A percentile compares a stretch with the other conserved stretches of the same genome.
Conservation (phyloP, 1,284 basidiomycete genomes). For the Melanopsichium pennsylvanicum region DNA sequence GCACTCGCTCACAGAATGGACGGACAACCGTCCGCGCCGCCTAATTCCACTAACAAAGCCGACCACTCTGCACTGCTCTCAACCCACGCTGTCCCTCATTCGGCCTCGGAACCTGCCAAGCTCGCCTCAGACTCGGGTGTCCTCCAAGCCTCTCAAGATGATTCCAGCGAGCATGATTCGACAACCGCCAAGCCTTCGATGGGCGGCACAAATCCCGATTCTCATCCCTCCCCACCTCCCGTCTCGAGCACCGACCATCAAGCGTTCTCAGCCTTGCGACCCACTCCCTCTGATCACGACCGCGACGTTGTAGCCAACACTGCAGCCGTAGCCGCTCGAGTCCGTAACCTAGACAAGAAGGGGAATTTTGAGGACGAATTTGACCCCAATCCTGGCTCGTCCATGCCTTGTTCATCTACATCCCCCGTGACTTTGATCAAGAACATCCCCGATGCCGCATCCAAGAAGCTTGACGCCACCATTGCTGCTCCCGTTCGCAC, state of each 20-base stretch:
- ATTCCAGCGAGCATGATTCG: neutral
- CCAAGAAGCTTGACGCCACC: slow-evolving; percentile 18
- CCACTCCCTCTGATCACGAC: slow-evolving; percentile 1
- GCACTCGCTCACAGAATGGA: slow-evolving; percentile 2
- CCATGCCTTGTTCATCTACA: neutral
- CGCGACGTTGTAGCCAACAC: slow-evolving; percentile 22
- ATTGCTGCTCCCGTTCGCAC: slow-evolving; percentile 19
- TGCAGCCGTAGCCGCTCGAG: slow-evolving; percentile 15
- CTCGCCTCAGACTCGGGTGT: neutral
- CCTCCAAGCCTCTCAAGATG: too few species aligned
- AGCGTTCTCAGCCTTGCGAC: slow-evolving; percentile 13
- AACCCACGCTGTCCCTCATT: slow-evolving; percentile 21
- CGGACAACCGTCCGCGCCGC: neutral
- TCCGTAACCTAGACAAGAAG: slow-evolving; percentile 12
- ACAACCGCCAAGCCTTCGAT: neutral
- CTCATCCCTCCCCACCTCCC: slow-evolving; percentile 1
- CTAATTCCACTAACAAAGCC: neutral
- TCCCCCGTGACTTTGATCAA: slow-evolving; percentile 21
- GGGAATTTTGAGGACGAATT: slow-evolving; percentile 14
- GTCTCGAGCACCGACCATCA: slow-evolving; percentile 9
- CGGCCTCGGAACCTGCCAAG: slow-evolving; percentile 25
- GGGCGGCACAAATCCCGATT: neutral
- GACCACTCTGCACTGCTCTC: slow-evolving; percentile 9
- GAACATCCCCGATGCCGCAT: slow-evolving; percentile 20
- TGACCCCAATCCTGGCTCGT: slow-evolving; percentile 6